Percentiles rank a stretch among this genome's conserved stretches.
Evolutionary conservation across 495 filamentous ascomycete species (phyloP).

Genomic region (Penicillium canariense): DNA sequence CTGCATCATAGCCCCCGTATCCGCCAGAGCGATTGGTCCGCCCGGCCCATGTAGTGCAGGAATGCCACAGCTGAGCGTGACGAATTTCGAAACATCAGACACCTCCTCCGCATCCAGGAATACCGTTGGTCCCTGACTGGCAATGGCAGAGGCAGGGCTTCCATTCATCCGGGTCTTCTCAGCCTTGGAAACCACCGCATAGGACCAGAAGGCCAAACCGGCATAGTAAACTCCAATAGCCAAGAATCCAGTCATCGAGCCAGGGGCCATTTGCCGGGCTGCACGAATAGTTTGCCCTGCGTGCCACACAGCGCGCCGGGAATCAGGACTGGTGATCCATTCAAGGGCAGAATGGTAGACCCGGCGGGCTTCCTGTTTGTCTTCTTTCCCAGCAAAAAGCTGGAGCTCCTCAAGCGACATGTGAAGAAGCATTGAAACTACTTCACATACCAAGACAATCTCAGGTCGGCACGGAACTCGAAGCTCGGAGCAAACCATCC

Average conservation of each 20-base stretch:
- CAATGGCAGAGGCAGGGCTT: slow-evolving; percentile 6
- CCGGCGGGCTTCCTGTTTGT: slow-evolving; percentile 56
- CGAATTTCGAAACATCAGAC: slow-evolving; percentile 43
- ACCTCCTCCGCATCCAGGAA: slow-evolving; percentile 50
- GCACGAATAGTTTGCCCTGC: slow-evolving; percentile 60
- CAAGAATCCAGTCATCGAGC: slow-evolving; percentile 54
- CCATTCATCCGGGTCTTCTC: slow-evolving; percentile 22
- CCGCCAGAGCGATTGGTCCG: slow-evolving; percentile 23
- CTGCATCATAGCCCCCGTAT: slow-evolving; percentile 26
- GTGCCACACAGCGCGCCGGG: slow-evolving; percentile 58
- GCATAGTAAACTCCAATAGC: slow-evolving; percentile 61
- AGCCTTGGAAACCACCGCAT: slow-evolving; percentile 47
- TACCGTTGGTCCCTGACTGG: slow-evolving; percentile 25
- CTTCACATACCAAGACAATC: slow-evolving; percentile 49
- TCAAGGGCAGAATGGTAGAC: slow-evolving; percentile 51
- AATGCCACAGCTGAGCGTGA: slow-evolving; percentile 43
- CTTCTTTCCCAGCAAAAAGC: slow-evolving; percentile 61
- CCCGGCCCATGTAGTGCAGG: slow-evolving; percentile 38
- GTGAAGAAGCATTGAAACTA: slow-evolving; percentile 58
- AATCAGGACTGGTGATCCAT: slow-evolving; percentile 52
- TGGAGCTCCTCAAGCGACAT: slow-evolving; percentile 64
- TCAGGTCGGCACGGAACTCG: slow-evolving; percentile 21
- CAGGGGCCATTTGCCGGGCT: slow-evolving; percentile 45
- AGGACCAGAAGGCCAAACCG: slow-evolving; percentile 59
- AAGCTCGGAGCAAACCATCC: slow-evolving; percentile 35